Evolutionary conservation across 2,329 filamentous ascomycete species (phyloP).

Genomic region (Botrytis elliptica): DNA sequence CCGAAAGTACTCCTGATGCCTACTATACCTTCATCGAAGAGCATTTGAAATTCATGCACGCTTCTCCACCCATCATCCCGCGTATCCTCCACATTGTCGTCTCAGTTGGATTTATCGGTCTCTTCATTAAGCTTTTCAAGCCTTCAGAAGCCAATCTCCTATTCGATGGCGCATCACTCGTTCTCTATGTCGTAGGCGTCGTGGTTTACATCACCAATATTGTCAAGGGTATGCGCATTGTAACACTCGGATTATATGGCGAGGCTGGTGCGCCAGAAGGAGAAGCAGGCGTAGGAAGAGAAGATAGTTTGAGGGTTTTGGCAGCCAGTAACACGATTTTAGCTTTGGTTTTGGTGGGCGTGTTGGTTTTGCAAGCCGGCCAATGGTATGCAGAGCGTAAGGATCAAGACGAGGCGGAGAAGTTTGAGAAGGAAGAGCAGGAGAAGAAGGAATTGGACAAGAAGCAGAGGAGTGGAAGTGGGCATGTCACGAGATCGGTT

Average conservation of each 20-base stretch:
- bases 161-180: slow-evolving; percentile 75
- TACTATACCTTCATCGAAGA: slow-evolving; percentile 86
- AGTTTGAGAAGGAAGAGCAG: slow-evolving; percentile 55
- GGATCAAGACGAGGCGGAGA: slow-evolving; percentile 75
- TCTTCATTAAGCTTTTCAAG: slow-evolving; percentile 92
- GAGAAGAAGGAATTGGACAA: slow-evolving; percentile 47
- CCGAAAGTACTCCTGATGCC: slow-evolving; percentile 58
- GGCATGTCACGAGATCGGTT: slow-evolving; percentile 30
- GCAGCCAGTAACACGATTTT: slow-evolving; percentile 95
- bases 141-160: slow-evolving; percentile 93
- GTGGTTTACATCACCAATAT: slow-evolving; percentile 96
- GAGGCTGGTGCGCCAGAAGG: slow-evolving; percentile 47
- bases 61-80: slow-evolving; percentile 84
- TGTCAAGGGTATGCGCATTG: slow-evolving; percentile 85
- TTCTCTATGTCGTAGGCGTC: slow-evolving; percentile 79
- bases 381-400: slow-evolving; percentile 99
- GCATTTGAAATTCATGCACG: slow-evolving; percentile 88
- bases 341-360: slow-evolving; percentile 85
- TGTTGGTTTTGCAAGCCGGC: slow-evolving; percentile 89
- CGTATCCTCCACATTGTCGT: slow-evolving; percentile 95
- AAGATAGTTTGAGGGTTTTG: slow-evolving; percentile 88
- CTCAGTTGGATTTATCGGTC: slow-evolving; percentile 79
- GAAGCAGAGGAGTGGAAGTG: slow-evolving; percentile 31
- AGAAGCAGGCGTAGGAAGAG: slow-evolving; percentile 71
- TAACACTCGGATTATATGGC: slow-evolving; percentile 62